Evolutionary conservation across 1,284 basidiomycete genomes (phyloP).

Genomic region (Malassezia slooffiae): DNA sequence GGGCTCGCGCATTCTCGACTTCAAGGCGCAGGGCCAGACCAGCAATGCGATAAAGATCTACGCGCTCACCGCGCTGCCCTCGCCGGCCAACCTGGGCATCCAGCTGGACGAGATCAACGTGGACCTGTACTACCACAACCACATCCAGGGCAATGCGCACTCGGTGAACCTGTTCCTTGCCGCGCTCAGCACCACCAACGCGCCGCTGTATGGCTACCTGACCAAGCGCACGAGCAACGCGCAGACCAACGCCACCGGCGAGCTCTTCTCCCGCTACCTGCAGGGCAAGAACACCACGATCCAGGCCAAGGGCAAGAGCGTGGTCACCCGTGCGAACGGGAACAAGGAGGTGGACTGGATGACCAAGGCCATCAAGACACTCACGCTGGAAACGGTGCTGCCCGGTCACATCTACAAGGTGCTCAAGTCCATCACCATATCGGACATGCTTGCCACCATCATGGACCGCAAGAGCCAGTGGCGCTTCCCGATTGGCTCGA

Average conservation of each 20-base stretch:
- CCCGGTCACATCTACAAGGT: slow-evolving; percentile 60
- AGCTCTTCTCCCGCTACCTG: slow-evolving; percentile 60
- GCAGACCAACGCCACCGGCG: slow-evolving; percentile 54
- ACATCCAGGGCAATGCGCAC: slow-evolving; percentile 49
- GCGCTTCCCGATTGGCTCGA: slow-evolving; percentile 26
- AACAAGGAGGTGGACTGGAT: slow-evolving; percentile 58
- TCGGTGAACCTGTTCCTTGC: slow-evolving; percentile 52
- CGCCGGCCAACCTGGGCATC: slow-evolving; percentile 60
- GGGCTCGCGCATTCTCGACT: slow-evolving; percentile 56
- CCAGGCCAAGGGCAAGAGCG: slow-evolving; percentile 55
- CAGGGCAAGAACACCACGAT: slow-evolving; percentile 60
- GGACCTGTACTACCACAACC: slow-evolving; percentile 50
- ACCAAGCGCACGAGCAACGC: slow-evolving; percentile 52
- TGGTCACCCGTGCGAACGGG: slow-evolving; percentile 49
- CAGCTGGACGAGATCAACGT: slow-evolving; percentile 62
- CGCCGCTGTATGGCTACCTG: slow-evolving; percentile 58
- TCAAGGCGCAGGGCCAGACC: slow-evolving; percentile 53
- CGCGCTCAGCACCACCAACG: slow-evolving; percentile 52
- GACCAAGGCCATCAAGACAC: slow-evolving; percentile 59
- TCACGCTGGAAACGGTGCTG: slow-evolving; percentile 57
- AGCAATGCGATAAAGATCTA: slow-evolving; percentile 62
- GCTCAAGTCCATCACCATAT: slow-evolving; percentile 58
- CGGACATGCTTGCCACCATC: slow-evolving; percentile 56
- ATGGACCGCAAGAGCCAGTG: slow-evolving; percentile 37
- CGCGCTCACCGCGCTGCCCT: slow-evolving; percentile 60